Evolutionary conservation across 2,329 filamentous ascomycete genomes (phyloP), one percentile per base, ranked within the genome.

Genomic region (Drechslerella stenobrocha): DNA sequence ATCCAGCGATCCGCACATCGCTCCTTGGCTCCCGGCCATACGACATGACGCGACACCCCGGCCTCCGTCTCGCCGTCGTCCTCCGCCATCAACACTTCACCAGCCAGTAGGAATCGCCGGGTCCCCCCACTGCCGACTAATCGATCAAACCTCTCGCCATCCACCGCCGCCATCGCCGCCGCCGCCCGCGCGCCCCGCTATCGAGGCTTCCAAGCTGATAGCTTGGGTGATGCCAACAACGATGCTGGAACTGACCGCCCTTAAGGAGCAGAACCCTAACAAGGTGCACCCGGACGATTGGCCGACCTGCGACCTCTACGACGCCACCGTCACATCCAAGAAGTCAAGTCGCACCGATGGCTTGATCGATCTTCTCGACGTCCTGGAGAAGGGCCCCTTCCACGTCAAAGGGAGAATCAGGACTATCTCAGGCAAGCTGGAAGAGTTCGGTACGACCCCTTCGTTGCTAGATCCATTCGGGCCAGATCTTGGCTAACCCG

Each of bases 301-400:
- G 63, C 63, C 63, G 15, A 67, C 63, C 45, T 28, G 46, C 44
- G 55, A 67, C 28, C 63, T 67, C 37, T 50, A 67, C 26, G 63
- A 67, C 20, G 63, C 63, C 26, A 40, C 48, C 22, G 63, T 67
- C 26, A 56, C 50, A 37, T 67, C 63, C 44, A 48, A 26, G 6
- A 67, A 67, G 34, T 67, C 63, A 9, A 51, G 22, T 22, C 63
- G 56, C n/a, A 20, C 48, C 26, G 52, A 60, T 20, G 24, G 46
- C 2, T 55, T 72, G 8, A 70, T 70, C 28, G 71, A 73, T 26
- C 61, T 73, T 2, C 44, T 72, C 23, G 67, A 73, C 30, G 71
- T 73, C 11, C 46, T 63, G n/a, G 71, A 72, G 18, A 48, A 66
- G n/a, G 72, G 72, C 2, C 72, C 72, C 1, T 71, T 72, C 40